Percentiles rank a stretch among this genome's conserved stretches.
These are phyloP conservation scores for Sorghum bicolor DNA, from an alignment of 176 grass and related monocot genomes.

Conservation along the genomic window Sorghum_bicolor_NCBIv3 NC_012878.2:53295501-53296000, in stretches of 20 bases:
- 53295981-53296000: conserved; percentile 53
- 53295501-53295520: background rate
- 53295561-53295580: conserved; percentile 4
- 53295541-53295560: background rate
- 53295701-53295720: conserved; percentile 1
- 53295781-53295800: conserved; percentile 13
- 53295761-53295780: conserved; percentile 35
- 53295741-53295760: conserved; percentile 27
- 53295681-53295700: conserved; percentile 4
- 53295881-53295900: conserved; percentile 38
- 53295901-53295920: conserved; percentile 34
- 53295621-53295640: background rate
- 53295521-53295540: background rate
- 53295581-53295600: background rate
- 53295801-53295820: conserved; percentile 9
- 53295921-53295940: conserved; percentile 31
- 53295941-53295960: conserved; percentile 50
- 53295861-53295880: conserved; percentile 44
- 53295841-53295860: conserved; percentile 30
- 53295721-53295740: conserved; percentile 22
- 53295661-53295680: background rate
- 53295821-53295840: conserved; percentile 31
- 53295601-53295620: background rate
- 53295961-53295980: conserved; percentile 77
- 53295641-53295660: background rate